Conservation (phyloP, 208 protist genomes). For the Acanthamoeba sp. region DNA sequence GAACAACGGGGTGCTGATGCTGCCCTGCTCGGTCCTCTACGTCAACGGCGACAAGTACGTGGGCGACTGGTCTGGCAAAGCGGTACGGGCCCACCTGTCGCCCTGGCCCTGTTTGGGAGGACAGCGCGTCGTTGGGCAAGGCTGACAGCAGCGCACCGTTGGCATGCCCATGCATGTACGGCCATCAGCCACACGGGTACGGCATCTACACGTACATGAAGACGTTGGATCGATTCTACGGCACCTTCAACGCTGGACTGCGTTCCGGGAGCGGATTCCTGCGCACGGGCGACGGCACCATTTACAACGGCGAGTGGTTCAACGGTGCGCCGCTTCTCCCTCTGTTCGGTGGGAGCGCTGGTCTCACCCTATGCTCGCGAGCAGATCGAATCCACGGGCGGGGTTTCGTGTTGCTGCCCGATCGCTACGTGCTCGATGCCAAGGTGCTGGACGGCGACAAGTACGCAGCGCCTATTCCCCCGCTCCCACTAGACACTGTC, state of each 20-base stretch:
- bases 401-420: constrained; percentile 21
- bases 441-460: constrained; percentile 28
- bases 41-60: constrained; percentile 65
- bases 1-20: constrained; percentile 17
- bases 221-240: constrained; percentile 23
- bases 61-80: constrained; percentile 27
- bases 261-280: constrained; percentile 43
- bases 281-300: constrained; percentile 45
- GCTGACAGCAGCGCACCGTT: no score
- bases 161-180: no score
- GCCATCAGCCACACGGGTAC: constrained; percentile 46
- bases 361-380: background rate
- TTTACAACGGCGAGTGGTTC: constrained; percentile 69
- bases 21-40: constrained; percentile 59
- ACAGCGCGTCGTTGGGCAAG: no score
- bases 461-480: background rate
- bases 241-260: constrained; percentile 6
- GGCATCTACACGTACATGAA: constrained; percentile 61
- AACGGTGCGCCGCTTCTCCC: background rate
- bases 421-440: constrained; percentile 49
- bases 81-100: background rate
- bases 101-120: background rate
- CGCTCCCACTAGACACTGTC: no score
- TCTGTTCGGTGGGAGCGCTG: background rate
- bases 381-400: constrained; percentile 41